Percentiles rank a stretch among this genome's conserved stretches.
Conservation (phyloP, 202 grass and related monocot genomes). For the Dendrocalamus latiflorus region DNA sequence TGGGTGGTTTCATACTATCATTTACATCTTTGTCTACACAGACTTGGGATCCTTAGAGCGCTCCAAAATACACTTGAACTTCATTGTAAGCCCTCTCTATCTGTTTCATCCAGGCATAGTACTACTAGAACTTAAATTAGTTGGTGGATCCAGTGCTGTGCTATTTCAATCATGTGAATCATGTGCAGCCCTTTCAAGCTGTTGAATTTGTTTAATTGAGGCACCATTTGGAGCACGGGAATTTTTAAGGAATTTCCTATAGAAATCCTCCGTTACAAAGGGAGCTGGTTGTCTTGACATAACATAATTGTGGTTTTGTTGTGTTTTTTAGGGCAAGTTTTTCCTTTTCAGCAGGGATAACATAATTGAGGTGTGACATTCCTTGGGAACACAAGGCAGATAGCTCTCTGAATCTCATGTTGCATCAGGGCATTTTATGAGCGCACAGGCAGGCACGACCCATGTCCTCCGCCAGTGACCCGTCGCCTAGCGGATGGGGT, state of each 20-base stretch:
- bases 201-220: not conserved
- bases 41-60: not conserved
- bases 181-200: not conserved
- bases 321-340: not conserved
- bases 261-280: not conserved
- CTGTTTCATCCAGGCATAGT: not conserved
- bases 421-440: not conserved
- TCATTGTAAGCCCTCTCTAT: not conserved
- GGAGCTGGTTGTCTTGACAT: not conserved
- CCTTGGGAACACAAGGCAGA: not conserved
- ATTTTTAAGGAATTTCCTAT: not conserved
- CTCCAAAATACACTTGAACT: slow-evolving; percentile 2
- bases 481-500: not conserved
- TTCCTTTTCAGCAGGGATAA: not conserved
- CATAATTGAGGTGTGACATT: not conserved
- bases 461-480: slow-evolving; percentile 17
- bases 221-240: not conserved
- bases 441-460: not conserved
- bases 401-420: not conserved
- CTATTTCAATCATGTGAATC: not conserved
- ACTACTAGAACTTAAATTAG: not conserved
- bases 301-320: not conserved
- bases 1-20: not conserved
- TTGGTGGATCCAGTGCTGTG: not conserved
- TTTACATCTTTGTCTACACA: not conserved